A percentile compares a stretch with the other conserved stretches of the same genome.
Conservation (phyloP, 2,329 filamentous ascomycete genomes). For the Knufia fluminis region DNA sequence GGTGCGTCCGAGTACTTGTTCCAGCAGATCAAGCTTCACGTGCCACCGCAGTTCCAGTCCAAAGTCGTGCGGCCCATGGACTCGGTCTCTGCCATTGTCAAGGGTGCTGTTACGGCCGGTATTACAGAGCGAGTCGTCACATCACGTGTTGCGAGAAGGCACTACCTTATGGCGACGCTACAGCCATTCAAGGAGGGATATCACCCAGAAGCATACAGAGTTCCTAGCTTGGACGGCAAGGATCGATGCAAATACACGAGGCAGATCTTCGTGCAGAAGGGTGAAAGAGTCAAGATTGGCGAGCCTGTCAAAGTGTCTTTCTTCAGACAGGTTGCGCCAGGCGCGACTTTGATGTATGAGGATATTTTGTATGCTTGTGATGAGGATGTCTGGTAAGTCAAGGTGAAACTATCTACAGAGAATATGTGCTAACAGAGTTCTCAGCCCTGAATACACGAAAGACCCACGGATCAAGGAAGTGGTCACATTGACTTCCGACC, state of each 20-base stretch:
- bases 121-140: slow-evolving; percentile 96
- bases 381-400: slow-evolving; percentile 64
- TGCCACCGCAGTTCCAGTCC: slow-evolving; percentile 94
- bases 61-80: slow-evolving; percentile 99
- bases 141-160: slow-evolving; percentile 88
- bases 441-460: slow-evolving; percentile 82
- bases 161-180: slow-evolving; percentile 98
- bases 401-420: neutral
- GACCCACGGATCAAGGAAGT: slow-evolving; percentile 99
- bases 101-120: slow-evolving; percentile 93
- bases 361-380: slow-evolving; percentile 97
- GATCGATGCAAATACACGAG: slow-evolving; percentile 97
- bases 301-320: slow-evolving; percentile 98
- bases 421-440: slow-evolving; percentile 7
- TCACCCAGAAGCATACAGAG: slow-evolving; percentile 95
- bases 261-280: slow-evolving; percentile 97
- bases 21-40: slow-evolving; percentile 98
- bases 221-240: slow-evolving; percentile 91
- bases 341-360: slow-evolving; percentile 98
- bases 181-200: slow-evolving; percentile 99
- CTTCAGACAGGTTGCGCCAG: slow-evolving; percentile 94
- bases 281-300: slow-evolving; percentile 97
- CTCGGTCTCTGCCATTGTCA: slow-evolving; percentile 95
- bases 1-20: slow-evolving; percentile 98
- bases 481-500: slow-evolving; percentile 90